Evolutionary conservation across 345 rosid genomes (phyloP).

Genomic region (Populus euphratica): DNA sequence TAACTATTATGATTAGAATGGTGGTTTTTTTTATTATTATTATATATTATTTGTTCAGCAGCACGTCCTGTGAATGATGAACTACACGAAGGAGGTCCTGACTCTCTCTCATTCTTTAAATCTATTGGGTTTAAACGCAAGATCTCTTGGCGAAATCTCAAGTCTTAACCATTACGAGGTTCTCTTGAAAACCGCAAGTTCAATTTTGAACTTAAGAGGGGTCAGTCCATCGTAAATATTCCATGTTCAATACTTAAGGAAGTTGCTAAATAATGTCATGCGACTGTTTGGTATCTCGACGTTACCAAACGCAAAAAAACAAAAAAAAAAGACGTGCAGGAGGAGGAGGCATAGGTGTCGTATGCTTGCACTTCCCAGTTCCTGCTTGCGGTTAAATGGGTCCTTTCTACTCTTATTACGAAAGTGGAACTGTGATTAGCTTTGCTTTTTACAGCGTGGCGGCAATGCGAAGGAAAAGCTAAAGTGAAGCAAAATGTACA

Average conservation of each 20-base stretch:
- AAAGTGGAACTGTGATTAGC: constrained; percentile 21
- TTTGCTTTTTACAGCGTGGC: constrained; percentile 18
- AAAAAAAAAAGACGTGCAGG: background rate
- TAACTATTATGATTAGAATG: background rate
- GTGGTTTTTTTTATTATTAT: no score
- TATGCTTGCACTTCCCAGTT: background rate
- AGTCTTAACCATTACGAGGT: no score
- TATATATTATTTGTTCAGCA: no score
- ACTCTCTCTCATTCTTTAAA: no score
- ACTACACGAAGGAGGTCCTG: no score
- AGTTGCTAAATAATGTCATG: no score
- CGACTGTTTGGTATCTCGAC: background rate
- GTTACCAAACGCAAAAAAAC: no score
- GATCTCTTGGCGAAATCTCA: no score
- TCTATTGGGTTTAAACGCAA: background rate
- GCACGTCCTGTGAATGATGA: no score
- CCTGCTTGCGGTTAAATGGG: background rate
- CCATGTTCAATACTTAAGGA: background rate
- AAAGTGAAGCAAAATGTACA: constrained; percentile 11
- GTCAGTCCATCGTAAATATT: no score
- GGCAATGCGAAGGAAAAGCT: constrained; percentile 9
- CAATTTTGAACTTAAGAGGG: no score
- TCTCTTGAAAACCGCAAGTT: no score
- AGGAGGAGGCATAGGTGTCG: background rate
- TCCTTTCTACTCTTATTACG: background rate